Conservation (phyloP, 129 eudicot species). For the Mikania micrantha region DNA sequence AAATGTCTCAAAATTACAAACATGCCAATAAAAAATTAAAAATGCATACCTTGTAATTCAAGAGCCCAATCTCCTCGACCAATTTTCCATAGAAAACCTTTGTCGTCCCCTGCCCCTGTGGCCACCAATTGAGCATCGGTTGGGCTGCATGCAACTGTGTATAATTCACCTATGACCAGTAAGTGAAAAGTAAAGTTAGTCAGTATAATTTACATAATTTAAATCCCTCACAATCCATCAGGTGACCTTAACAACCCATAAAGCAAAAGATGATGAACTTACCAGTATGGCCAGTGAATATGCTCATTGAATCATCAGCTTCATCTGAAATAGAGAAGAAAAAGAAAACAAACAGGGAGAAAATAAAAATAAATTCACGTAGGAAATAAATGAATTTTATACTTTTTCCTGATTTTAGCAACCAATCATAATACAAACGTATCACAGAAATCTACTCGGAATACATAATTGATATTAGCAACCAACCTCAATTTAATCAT, state of each 20-base stretch:
- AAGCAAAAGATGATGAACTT: neutral
- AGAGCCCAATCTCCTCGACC: conserved; percentile 90
- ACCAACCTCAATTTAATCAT: too few species aligned
- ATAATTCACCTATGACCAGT: conserved; percentile 57
- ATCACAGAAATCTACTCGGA: neutral
- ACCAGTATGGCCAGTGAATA: conserved; percentile 95
- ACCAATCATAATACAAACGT: neutral
- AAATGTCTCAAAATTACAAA: neutral
- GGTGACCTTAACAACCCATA: neutral
- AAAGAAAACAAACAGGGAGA: neutral
- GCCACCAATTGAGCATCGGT: conserved; percentile 80
- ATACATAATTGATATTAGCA: neutral
- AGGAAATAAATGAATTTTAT: neutral
- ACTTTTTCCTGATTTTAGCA: neutral
- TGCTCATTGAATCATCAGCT: conserved; percentile 90
- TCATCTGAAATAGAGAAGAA: conserved; percentile 43
- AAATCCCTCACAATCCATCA: neutral
- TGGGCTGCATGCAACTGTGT: conserved; percentile 88
- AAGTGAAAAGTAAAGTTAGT: neutral
- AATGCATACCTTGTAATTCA: conserved; percentile 64
- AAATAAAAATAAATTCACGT: neutral
- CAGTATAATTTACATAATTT: neutral
- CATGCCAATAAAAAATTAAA: neutral
- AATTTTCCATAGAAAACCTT: conserved; percentile 82
- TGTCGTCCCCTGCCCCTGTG: conserved; percentile 98